Conservation (phyloP, 495 filamentous ascomycete species). For the Neurospora sp. region DNA sequence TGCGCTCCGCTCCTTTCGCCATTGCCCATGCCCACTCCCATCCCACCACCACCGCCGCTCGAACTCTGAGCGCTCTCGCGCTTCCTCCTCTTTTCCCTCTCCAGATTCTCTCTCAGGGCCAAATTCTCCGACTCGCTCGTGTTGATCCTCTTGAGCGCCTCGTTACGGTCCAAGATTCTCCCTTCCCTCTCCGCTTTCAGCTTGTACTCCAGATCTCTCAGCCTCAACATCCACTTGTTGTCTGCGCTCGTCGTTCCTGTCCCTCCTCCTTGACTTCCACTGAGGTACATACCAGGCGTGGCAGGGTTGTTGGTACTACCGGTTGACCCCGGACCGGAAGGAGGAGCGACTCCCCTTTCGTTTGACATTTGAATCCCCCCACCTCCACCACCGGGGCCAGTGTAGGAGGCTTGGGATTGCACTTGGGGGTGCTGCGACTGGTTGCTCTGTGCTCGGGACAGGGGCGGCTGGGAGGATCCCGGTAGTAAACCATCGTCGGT, state of each 20-base stretch:
- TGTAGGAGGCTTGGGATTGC: neutral
- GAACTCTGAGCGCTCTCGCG: neutral
- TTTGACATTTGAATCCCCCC: neutral
- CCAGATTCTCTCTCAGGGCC: slow-evolving; percentile 57
- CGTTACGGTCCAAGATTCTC: slow-evolving; percentile 70
- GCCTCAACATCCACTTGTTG: slow-evolving; percentile 68
- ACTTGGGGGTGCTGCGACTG: slow-evolving; percentile 3
- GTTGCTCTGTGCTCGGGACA: neutral
- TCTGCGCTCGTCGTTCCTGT: slow-evolving; percentile 25
- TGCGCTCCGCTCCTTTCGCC: no score
- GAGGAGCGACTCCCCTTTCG: neutral
- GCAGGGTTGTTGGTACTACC: neutral
- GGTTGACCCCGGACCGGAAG: neutral
- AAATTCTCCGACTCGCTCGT: slow-evolving; percentile 72
- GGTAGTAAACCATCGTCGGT: neutral
- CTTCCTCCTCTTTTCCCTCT: slow-evolving; percentile 33
- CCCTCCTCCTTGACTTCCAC: neutral
- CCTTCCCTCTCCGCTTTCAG: slow-evolving; percentile 85
- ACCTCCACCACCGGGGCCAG: neutral
- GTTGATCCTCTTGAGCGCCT: slow-evolving; percentile 73
- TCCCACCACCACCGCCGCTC: neutral
- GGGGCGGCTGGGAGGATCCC: neutral
- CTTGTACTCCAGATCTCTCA: slow-evolving; percentile 78
- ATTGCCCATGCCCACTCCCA: neutral
- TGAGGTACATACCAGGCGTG: neutral